A percentile compares a stretch with the other conserved stretches of the same genome.
Evolutionary conservation across 441 rosid species (phyloP).

Genomic region (Kokia cookei): DNA sequence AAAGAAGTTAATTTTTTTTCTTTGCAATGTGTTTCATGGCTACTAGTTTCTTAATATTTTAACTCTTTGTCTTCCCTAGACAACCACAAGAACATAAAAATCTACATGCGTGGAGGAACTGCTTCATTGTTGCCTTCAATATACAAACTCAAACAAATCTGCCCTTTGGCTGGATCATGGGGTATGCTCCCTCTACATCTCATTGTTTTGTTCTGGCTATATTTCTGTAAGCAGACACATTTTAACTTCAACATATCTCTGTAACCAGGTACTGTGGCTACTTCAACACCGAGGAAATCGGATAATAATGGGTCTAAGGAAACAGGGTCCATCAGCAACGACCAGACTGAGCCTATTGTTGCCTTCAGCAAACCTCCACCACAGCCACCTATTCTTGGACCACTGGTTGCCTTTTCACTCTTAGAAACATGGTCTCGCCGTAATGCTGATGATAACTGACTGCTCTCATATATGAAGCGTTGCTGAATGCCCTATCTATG

Average conservation of each 20-base stretch:
- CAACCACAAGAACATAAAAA: not conserved
- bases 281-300: conserved; percentile 32
- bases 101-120: conserved; percentile 15
- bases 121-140: conserved; percentile 16
- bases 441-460: conserved; percentile 34
- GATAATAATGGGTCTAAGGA: conserved; percentile 10
- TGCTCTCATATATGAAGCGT: not conserved
- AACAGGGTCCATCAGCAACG: conserved; percentile 14
- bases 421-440: conserved; percentile 40
- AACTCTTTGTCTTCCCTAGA: not conserved
- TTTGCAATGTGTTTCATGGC: not conserved
- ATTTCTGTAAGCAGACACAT: not conserved
- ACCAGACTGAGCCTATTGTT: conserved; percentile 37
- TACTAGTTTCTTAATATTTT: not conserved
- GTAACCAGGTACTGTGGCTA: conserved; percentile 30
- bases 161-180: conserved; percentile 21
- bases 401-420: conserved; percentile 44
- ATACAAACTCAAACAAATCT: conserved; percentile 24
- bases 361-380: conserved; percentile 64
- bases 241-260: not conserved
- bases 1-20: not conserved
- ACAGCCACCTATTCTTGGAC: conserved; percentile 42
- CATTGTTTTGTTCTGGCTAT: not conserved
- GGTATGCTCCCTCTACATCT: conserved; percentile 11
- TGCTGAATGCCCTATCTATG: not conserved